Conservation (phyloP, 345 rosid genomes). For the Euphorbia peplus region DNA sequence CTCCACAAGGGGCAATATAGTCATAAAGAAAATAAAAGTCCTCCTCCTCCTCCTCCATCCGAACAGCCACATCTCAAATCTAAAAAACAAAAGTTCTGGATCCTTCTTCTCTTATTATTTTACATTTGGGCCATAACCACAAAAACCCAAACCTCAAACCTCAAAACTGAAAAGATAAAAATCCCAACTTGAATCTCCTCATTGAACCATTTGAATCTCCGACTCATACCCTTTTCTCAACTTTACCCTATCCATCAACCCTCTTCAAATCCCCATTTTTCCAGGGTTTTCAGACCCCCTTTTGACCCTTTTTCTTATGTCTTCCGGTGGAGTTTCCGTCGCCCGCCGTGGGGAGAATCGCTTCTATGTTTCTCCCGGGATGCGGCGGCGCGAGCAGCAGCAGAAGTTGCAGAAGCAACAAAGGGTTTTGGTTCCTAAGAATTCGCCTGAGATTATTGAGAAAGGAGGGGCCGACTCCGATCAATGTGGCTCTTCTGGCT, state of each 20-base stretch:
- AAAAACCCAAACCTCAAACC: no score
- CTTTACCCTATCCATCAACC: background rate
- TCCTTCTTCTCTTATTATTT: no score
- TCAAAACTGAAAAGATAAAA: no score
- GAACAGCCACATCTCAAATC: no score
- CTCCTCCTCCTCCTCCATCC: no score
- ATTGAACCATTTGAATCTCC: no score
- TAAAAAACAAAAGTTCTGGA: no score
- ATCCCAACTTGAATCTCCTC: background rate
- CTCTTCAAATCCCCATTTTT: background rate
- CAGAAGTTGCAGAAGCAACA: constrained; percentile 32
- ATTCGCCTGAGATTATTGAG: constrained; percentile 30
- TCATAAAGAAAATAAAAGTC: no score
- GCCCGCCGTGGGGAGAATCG: constrained; percentile 41
- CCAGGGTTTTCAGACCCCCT: background rate
- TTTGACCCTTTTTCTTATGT: constrained; percentile 16
- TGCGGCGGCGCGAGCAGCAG: constrained; percentile 40
- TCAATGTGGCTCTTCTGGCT: constrained; percentile 29
- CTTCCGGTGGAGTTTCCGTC: constrained; percentile 34
- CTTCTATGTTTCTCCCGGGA: constrained; percentile 42
- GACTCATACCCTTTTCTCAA: background rate
- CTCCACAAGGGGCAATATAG: no score
- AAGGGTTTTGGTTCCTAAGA: constrained; percentile 25
- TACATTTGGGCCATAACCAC: no score
- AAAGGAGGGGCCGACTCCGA: constrained; percentile 31